A percentile compares a stretch with the other conserved stretches of the same genome.
These are phyloP conservation scores for Camellia lanceoleosa DNA, from an alignment of 148 eudicot species.

Conservation along the genomic window DNA sequence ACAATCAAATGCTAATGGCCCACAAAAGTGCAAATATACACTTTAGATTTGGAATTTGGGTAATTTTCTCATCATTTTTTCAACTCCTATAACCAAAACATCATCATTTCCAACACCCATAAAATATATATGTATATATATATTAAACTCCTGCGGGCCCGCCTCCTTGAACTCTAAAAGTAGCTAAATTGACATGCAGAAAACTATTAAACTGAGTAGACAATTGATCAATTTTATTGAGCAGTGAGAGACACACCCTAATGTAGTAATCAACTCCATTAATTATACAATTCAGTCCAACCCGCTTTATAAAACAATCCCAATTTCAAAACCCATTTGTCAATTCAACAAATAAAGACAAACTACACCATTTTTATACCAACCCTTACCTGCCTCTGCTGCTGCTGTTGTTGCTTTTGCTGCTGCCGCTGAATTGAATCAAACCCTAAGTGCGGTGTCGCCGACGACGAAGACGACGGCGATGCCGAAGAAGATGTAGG, in stretches of 20 bases:
- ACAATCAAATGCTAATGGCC: too few species aligned
- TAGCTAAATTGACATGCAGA: background rate
- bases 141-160: background rate
- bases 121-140: too few species aligned
- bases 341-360: background rate
- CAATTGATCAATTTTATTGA: slow-evolving; percentile 1
- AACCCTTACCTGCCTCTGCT: slow-evolving; percentile 56
- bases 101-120: background rate
- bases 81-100: background rate
- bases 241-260: background rate
- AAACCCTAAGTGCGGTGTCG: slow-evolving; percentile 51
- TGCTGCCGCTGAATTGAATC: slow-evolving; percentile 56
- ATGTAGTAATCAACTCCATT: background rate
- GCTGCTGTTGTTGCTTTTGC: slow-evolving; percentile 30
- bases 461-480: slow-evolving; percentile 77
- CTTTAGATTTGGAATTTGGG: too few species aligned
- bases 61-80: too few species aligned
- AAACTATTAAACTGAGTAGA: background rate
- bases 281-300: background rate
- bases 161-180: background rate
- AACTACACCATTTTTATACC: background rate
- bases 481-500: slow-evolving; percentile 57
- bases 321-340: background rate
- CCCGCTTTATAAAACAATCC: background rate
- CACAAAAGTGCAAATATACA: too few species aligned